Conservation (phyloP, 768 basidiomycete genomes). For the Cyclocybe aegerita region DNA sequence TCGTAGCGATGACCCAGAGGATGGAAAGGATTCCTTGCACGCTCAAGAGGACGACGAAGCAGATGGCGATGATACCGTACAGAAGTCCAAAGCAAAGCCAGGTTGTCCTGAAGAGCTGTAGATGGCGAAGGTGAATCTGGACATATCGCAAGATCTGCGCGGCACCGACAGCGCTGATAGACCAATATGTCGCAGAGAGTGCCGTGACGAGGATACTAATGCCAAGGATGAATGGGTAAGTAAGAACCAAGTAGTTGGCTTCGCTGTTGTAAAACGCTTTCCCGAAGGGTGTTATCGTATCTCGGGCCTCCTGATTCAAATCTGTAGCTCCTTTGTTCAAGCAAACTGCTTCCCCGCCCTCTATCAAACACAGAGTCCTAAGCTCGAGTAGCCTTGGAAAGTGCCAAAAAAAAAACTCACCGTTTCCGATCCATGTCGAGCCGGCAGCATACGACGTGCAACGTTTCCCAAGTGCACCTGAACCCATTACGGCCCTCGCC, state of each 20-base stretch:
- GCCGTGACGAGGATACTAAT: conserved; percentile 37
- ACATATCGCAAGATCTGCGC: conserved; percentile 36
- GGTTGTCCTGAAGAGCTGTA: conserved; percentile 31
- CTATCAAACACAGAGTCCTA: conserved; percentile 12
- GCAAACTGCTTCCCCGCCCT: conserved; percentile 40
- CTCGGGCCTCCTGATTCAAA: conserved; percentile 18
- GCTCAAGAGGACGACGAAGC: conserved; percentile 37
- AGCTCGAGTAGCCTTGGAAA: background rate
- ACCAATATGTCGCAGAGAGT: conserved; percentile 41
- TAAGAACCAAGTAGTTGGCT: conserved; percentile 39
- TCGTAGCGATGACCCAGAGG: conserved; percentile 39
- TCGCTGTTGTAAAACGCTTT: conserved; percentile 40
- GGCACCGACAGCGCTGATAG: conserved; percentile 35
- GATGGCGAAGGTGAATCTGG: conserved; percentile 26
- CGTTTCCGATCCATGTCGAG: conserved; percentile 48
- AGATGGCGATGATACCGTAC: conserved; percentile 37
- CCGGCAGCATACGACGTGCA: conserved; percentile 39
- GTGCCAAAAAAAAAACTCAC: conserved; percentile 23
- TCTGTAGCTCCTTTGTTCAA: conserved; percentile 27
- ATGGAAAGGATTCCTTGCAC: conserved; percentile 36
- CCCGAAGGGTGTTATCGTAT: conserved; percentile 41
- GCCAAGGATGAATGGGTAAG: conserved; percentile 33
- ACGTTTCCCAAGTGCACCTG: conserved; percentile 45
- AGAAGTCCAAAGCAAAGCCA: conserved; percentile 41
- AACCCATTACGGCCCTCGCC: conserved; percentile 42